A percentile compares a stretch with the other conserved stretches of the same genome.
Evolutionary conservation across 2,329 filamentous ascomycete species (phyloP).

Genomic region (Exophiala bonariae): DNA sequence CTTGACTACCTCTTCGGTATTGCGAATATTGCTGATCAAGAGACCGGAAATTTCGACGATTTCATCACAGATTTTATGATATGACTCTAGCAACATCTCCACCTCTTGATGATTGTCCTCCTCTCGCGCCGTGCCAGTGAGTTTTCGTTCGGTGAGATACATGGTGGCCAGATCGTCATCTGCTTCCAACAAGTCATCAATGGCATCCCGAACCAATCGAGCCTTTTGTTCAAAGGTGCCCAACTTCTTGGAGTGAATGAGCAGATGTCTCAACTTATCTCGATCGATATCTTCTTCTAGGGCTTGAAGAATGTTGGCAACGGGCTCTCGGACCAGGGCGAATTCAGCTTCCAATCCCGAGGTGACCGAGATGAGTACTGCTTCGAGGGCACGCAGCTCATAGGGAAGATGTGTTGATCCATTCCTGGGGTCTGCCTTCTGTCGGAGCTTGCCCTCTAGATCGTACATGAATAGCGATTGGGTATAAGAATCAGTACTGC

Average conservation of each 20-base stretch:
- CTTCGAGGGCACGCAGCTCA: constrained; percentile 93
- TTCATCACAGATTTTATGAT: constrained; percentile 96
- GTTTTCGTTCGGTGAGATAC: constrained; percentile 85
- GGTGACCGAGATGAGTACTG: constrained; percentile 90
- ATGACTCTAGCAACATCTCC: constrained; percentile 94
- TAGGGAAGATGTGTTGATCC: constrained; percentile 65
- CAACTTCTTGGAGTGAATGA: constrained; percentile 92
- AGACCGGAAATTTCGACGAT: constrained; percentile 95
- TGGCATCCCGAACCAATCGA: constrained; percentile 86
- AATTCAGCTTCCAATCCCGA: constrained; percentile 91
- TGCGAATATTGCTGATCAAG: constrained; percentile 89
- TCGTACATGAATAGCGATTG: constrained; percentile 99
- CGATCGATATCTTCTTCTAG: constrained; percentile 96
- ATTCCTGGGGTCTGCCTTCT: constrained; percentile 56
- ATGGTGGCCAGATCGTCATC: constrained; percentile 93
- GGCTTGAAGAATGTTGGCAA: constrained; percentile 82
- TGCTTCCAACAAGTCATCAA: constrained; percentile 91
- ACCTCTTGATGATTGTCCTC: constrained; percentile 93
- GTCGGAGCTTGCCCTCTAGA: constrained; percentile 84
- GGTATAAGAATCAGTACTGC: constrained; percentile 88
- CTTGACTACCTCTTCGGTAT: constrained; percentile 97
- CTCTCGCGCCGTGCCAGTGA: constrained; percentile 67
- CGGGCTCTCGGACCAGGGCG: constrained; percentile 87
- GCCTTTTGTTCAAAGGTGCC: constrained; percentile 98
- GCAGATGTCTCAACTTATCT: constrained; percentile 84